Conservation (phyloP, 805 yeast species). For the Lachancea waltii region DNA sequence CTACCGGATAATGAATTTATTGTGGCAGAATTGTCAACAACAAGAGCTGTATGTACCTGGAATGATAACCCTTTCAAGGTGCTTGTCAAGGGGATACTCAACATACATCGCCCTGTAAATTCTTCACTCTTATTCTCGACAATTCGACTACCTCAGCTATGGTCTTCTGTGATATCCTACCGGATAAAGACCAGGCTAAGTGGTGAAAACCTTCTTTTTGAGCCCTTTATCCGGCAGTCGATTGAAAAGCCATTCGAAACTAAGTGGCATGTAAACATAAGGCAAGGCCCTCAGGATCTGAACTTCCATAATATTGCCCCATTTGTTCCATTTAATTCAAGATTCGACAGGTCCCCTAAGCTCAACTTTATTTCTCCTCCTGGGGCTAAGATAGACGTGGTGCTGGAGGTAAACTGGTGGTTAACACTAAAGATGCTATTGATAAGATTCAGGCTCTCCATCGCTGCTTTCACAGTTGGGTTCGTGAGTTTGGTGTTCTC, state of each 20-base stretch:
- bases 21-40: conserved; percentile 15
- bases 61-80: conserved; percentile 14
- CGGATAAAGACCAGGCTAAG: conserved; percentile 13
- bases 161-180: conserved; percentile 27
- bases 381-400: conserved; percentile 11
- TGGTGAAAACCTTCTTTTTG: conserved; percentile 31
- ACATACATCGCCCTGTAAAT: neutral
- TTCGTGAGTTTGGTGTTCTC: conserved; percentile 46
- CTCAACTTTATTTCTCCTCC: conserved; percentile 23
- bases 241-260: conserved; percentile 61
- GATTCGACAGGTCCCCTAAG: conserved; percentile 17
- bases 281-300: conserved; percentile 36
- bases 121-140: conserved; percentile 10
- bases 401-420: conserved; percentile 21
- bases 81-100: conserved; percentile 6
- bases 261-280: conserved; percentile 65
- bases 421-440: conserved; percentile 60
- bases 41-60: neutral
- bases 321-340: conserved; percentile 42
- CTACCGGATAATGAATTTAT: conserved; percentile 16
- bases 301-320: conserved; percentile 63
- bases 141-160: conserved; percentile 24
- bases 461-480: conserved; percentile 63
- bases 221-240: conserved; percentile 66
- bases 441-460: conserved; percentile 68